A percentile compares a stretch with the other conserved stretches of the same genome.
Evolutionary conservation across 1,139 yeast genomes (phyloP).

Genomic region (Meyerozyma carpophila): DNA sequence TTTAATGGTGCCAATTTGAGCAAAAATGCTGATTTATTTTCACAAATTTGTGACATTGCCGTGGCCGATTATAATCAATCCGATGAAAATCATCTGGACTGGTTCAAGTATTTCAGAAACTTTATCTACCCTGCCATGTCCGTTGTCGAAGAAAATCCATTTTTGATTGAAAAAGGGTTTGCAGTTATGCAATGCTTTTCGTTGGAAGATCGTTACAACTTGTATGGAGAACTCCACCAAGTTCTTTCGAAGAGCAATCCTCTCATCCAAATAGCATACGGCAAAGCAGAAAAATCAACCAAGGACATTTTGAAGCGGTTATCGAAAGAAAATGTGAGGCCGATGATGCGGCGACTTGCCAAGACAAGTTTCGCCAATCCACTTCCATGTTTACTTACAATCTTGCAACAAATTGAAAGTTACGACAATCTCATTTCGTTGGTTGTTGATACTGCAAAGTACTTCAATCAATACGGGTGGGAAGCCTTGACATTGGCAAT

Average conservation of each 20-base stretch:
- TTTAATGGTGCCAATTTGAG: conserved; percentile 59
- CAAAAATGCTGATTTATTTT: conserved; percentile 41
- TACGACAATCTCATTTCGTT: conserved; percentile 80
- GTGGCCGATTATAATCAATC: conserved; percentile 25
- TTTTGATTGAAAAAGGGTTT: conserved; percentile 58
- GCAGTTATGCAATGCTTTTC: conserved; percentile 50
- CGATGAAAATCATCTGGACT: conserved; percentile 24
- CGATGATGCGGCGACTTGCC: conserved; percentile 74
- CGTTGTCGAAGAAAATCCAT: conserved; percentile 54
- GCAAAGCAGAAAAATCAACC: conserved; percentile 75
- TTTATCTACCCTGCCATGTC: conserved; percentile 68
- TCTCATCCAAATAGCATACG: conserved; percentile 56
- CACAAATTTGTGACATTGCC: conserved; percentile 60
- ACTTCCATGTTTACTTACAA: conserved; percentile 62
- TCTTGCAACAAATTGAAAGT: conserved; percentile 77
- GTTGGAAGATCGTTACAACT: conserved; percentile 61
- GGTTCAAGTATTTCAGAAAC: conserved; percentile 64
- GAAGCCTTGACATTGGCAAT: conserved; percentile 76
- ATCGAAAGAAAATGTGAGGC: conserved; percentile 77
- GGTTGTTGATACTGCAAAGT: conserved; percentile 76
- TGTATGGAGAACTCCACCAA: conserved; percentile 75
- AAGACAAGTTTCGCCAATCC: conserved; percentile 80
- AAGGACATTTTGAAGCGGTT: conserved; percentile 77
- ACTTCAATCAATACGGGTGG: conserved; percentile 78
- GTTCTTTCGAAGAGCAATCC: conserved; percentile 55